Base-by-base conservation (phyloP, 1,284 basidiomycete species). In the Thecaphora thlaspeos region DNA sequence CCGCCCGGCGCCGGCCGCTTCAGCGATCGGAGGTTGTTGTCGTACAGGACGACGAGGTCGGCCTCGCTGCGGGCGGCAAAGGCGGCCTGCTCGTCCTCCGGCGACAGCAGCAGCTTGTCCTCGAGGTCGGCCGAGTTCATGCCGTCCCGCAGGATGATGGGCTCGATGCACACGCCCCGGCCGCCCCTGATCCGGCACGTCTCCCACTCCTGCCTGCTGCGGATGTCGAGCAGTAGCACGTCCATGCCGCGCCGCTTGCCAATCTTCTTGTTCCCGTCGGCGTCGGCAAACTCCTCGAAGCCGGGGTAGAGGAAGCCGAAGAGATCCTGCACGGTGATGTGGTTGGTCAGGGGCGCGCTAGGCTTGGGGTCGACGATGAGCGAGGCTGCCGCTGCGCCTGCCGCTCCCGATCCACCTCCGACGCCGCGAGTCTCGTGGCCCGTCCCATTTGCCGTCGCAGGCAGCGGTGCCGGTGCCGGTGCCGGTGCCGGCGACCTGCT, bases 11-110 rank as follows among this genome's bases (percentile, higher is more conserved):
- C n/a, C n/a, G n/a, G n/a, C n/a, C n/a, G n/a, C 45, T 34, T 34
- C 2, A 64, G 48, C 24, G 61, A 39, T 26, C 61, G 57, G 14
- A 64, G 57, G 36, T 64, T 80, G 41, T 84, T 79, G 77, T 98
- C 93, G 77, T 91, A 92, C 2, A 97, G 80, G 11, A 89, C 89
- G n/a, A 97, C 85, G 15, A 95, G 79, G 67, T 97, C 92, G 77
- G 89, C 95, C 68, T 87, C 87, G 73, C 91, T 84, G 24, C 94
- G 87, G 52, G 88, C 87, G 23, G 81, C 79, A 78, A 96, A 97
- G 18, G 88, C 81, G 1, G 82, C 81, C 38, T 82, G 83, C 79
- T 96, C 91, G 36, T 83, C 77, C 22, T 82, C 81, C 0, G 91
- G 88, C 1, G 85, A 86, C 19, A 90, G 80, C 1, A 85, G 80